phyloP scores from a whole-genome alignment of 176 grass and related monocot species.

The Avena eriantha region DNA sequence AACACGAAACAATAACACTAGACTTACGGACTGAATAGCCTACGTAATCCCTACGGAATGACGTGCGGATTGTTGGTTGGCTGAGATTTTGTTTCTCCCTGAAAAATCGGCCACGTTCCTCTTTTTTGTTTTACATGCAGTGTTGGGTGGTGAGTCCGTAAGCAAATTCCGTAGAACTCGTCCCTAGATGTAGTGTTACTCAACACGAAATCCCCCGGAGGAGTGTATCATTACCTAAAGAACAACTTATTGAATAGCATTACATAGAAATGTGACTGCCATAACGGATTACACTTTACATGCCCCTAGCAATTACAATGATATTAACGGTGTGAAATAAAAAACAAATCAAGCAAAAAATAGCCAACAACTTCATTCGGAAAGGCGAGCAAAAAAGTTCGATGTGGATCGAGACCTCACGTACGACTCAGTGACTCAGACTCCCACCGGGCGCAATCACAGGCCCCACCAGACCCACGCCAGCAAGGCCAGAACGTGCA shows the following conservation, averaged over 20 bases:
- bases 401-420: background rate
- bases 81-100: too few relatives aligned
- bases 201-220: too few relatives aligned
- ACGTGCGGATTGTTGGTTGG: too few relatives aligned
- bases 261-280: slow-evolving; percentile 40
- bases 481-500: slow-evolving; percentile 38
- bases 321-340: background rate
- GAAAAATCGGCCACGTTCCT: too few relatives aligned
- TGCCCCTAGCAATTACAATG: slow-evolving; percentile 47
- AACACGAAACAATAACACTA: too few relatives aligned
- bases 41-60: too few relatives aligned
- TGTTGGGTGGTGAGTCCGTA: too few relatives aligned
- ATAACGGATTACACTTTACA: slow-evolving; percentile 3
- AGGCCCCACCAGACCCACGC: slow-evolving; percentile 54
- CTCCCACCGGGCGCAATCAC: slow-evolving; percentile 26
- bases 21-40: too few relatives aligned
- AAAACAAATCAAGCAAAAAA: slow-evolving; percentile 36
- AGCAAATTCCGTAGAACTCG: too few relatives aligned
- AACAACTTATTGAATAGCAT: slow-evolving; percentile 38
- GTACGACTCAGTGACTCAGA: background rate
- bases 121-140: too few relatives aligned
- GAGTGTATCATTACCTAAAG: too few relatives aligned
- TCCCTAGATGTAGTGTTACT: too few relatives aligned
- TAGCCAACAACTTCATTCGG: slow-evolving; percentile 3
- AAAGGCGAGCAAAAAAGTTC: slow-evolving; percentile 26